Evolutionary conservation across 306 rosid genomes (phyloP), one percentile per base, ranked within the genome.

Genomic region (Luffa acutangula): DNA sequence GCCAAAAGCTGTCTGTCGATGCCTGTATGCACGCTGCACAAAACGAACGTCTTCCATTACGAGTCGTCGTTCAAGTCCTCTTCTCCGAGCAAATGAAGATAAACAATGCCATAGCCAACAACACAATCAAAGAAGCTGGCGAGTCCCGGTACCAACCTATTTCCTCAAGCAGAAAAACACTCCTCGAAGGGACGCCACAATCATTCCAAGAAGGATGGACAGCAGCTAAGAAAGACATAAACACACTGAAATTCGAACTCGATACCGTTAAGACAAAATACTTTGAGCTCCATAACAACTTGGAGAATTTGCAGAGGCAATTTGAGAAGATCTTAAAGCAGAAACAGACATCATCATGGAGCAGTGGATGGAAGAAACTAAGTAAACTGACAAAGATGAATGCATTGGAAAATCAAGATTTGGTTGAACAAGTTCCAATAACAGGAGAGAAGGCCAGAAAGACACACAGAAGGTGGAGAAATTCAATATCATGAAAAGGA

Each of bases 121-220:
- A 31, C 79, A 72, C 97, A 37, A 84, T 88, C 64, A 95, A 91
- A 86, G 97, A 90, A 75, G 82, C 81, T 20, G 82, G 83, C 5
- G 88, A 91, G 12, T 82, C 97, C 65, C 86, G 81, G 3, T 85
- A 53, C 80, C 99, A 91, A 76, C 93, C 97, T 41, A 70, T 88
- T 82, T 79, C 90, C 76, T 73, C 88, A 9, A 96, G 88, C 87
- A 76, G 98, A 36, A 96, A 91, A 87, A 85, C 96, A 46, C 90
- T 96, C 34, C 91, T 96, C 0, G 99, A 96, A 83, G 97, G 89
- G 53, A 96, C 97, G 3, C 99, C 99, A 2, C 98, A 89, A 45
- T 96, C 99, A 62, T 96, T 96, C 90, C 99, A 96, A 85, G 98
- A 96, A 87, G 99, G 99, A 69, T 96, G 99, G 99, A 66, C 91